Evolutionary conservation across 108 stramenopile species (phyloP).

Genomic region (Skeletonema marinoi): DNA sequence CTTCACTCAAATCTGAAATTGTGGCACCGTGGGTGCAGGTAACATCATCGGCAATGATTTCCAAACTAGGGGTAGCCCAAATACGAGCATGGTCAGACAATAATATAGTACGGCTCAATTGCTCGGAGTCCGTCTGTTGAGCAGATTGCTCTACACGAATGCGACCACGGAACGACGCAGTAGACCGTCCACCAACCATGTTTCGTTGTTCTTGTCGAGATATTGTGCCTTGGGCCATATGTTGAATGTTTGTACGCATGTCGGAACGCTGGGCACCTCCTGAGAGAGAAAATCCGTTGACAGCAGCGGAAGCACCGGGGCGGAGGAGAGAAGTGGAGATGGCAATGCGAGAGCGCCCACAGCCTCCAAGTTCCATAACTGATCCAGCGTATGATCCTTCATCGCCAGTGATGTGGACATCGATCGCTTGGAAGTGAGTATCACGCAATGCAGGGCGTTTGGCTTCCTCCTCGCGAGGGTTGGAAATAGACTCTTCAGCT

Average conservation of each 20-base stretch:
- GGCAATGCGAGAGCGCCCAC: conserved; percentile 73
- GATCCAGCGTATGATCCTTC: conserved; percentile 61
- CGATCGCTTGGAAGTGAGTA: conserved; percentile 81
- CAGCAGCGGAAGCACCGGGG: conserved; percentile 58
- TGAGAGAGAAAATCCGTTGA: conserved; percentile 81
- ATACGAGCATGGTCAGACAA: conserved; percentile 84
- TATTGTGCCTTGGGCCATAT: conserved; percentile 81
- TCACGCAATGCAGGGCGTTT: conserved; percentile 72
- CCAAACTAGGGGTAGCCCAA: conserved; percentile 91
- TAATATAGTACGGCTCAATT: conserved; percentile 88
- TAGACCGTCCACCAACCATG: conserved; percentile 88
- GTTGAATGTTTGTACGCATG: conserved; percentile 90
- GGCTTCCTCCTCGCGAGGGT: conserved; percentile 68
- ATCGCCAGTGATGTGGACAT: conserved; percentile 81
- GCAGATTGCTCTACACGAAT: conserved; percentile 93
- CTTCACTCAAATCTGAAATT: conserved; percentile 93
- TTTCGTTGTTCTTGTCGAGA: conserved; percentile 89
- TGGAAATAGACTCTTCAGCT: conserved; percentile 5
- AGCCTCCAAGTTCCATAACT: conserved; percentile 81
- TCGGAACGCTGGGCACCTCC: conserved; percentile 87
- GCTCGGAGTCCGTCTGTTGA: conserved; percentile 91
- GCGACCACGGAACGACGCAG: conserved; percentile 89
- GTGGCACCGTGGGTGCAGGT: conserved; percentile 96
- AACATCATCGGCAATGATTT: conserved; percentile 96
- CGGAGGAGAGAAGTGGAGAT: conserved; percentile 69